A percentile compares a stretch with the other conserved stretches of the same genome.
Evolutionary conservation across 2,329 filamentous ascomycete genomes (phyloP).

Genomic region (Scytalidium lignicola): DNA sequence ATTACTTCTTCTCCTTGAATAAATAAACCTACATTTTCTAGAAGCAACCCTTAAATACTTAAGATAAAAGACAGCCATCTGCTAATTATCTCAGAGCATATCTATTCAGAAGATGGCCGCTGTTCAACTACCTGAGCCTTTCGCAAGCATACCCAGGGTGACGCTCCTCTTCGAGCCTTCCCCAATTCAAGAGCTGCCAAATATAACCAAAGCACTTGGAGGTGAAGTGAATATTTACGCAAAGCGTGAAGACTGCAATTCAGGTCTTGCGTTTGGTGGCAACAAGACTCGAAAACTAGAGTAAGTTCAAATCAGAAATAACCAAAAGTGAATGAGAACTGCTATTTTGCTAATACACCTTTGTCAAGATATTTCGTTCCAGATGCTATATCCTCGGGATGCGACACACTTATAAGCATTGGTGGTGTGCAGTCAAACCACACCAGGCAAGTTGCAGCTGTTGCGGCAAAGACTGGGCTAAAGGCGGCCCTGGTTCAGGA

Average conservation of each 20-base stretch:
- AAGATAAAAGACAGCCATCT: too few relatives aligned
- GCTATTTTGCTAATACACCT: background rate
- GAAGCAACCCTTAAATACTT: too few relatives aligned
- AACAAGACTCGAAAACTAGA: conserved; percentile 69
- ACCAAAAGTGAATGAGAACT: too few relatives aligned
- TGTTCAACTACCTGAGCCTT: conserved; percentile 52
- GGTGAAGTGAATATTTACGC: conserved; percentile 60
- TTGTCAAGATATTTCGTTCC: conserved; percentile 52
- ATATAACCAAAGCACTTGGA: conserved; percentile 56
- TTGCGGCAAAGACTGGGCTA: conserved; percentile 53
- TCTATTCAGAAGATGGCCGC: conserved; percentile 17
- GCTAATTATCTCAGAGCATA: too few relatives aligned
- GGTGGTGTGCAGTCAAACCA: conserved; percentile 68
- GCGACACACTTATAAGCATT: conserved; percentile 60
- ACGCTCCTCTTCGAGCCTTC: conserved; percentile 62
- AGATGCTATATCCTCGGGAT: conserved; percentile 51
- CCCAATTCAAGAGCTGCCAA: conserved; percentile 61
- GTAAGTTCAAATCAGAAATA: conserved; percentile 26
- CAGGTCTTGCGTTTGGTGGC: conserved; percentile 60
- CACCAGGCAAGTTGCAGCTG: conserved; percentile 61
- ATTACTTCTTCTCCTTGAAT: too few relatives aligned
- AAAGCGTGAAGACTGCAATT: conserved; percentile 69
- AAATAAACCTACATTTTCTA: too few relatives aligned
- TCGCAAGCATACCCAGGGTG: conserved; percentile 57
- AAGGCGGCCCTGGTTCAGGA: conserved; percentile 57